These are phyloP conservation scores for Aciculoconidium aculeatum DNA, from an alignment of 805 yeast genomes.

Conservation along the genomic window DNA sequence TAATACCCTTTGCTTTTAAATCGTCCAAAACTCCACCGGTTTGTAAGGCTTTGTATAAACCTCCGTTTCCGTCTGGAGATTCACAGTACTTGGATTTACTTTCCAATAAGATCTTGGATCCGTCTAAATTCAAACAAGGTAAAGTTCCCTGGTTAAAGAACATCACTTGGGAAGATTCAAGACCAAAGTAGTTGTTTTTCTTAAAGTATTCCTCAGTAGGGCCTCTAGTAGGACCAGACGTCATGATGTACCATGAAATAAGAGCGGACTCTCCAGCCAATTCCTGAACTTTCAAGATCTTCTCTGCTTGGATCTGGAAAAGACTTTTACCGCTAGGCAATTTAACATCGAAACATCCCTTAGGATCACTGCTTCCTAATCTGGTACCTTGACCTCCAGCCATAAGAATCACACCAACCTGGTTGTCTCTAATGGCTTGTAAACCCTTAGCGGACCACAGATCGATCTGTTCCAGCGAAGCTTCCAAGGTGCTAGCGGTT, in stretches of 20 bases:
- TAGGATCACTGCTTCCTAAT: constrained; percentile 83
- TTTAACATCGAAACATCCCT: constrained; percentile 87
- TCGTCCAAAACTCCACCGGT: constrained; percentile 63
- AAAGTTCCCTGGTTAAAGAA: constrained; percentile 94
- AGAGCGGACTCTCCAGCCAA: constrained; percentile 36
- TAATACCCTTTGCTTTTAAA: constrained; percentile 58
- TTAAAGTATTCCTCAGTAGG: constrained; percentile 70
- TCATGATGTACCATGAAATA: constrained; percentile 90
- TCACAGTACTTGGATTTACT: constrained; percentile 54
- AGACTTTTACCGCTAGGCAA: constrained; percentile 80
- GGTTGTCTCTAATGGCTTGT: constrained; percentile 57
- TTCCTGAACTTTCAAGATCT: constrained; percentile 57
- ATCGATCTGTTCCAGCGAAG: constrained; percentile 21
- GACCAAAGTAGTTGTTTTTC: constrained; percentile 64
- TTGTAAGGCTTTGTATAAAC: constrained; percentile 78
- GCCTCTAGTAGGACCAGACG: constrained; percentile 78
- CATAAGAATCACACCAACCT: constrained; percentile 86
- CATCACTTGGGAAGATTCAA: constrained; percentile 49
- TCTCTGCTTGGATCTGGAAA: constrained; percentile 91
- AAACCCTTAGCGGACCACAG: constrained; percentile 53
- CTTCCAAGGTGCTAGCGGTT: constrained; percentile 46
- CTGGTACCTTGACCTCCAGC: constrained; percentile 99
- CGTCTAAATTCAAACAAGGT: constrained; percentile 77
- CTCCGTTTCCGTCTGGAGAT: constrained; percentile 99
- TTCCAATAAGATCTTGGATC: constrained; percentile 62